These are phyloP conservation scores for Suhomyces prunicola DNA, from an alignment of 805 yeast genomes.

Conservation along the genomic window DNA sequence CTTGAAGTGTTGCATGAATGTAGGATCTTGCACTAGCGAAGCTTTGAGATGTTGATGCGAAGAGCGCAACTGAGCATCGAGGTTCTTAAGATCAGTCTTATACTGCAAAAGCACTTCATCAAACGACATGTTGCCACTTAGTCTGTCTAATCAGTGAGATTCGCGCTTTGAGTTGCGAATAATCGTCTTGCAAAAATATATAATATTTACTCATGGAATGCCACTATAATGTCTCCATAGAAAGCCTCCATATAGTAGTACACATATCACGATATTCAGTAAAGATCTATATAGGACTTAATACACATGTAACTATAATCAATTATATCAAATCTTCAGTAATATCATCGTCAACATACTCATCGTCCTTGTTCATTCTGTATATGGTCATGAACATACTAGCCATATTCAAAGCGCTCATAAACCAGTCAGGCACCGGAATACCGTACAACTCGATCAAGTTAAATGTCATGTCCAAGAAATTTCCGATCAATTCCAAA, in stretches of 20 bases:
- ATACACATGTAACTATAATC: not conserved
- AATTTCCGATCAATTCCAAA: conserved; percentile 41
- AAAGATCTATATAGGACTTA: not conserved
- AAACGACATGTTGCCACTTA: conserved; percentile 2
- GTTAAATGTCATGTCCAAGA: conserved; percentile 39
- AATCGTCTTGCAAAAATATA: not conserved
- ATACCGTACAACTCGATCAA: conserved; percentile 35
- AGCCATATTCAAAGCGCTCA: conserved; percentile 38
- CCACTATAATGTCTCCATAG: not conserved
- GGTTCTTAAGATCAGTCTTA: not conserved
- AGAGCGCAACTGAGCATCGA: not conserved
- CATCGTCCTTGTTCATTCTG: conserved; percentile 49
- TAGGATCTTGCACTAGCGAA: conserved; percentile 1
- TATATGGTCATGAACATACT: conserved; percentile 47
- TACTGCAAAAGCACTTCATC: not conserved
- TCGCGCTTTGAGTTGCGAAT: not conserved
- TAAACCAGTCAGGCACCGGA: conserved; percentile 40
- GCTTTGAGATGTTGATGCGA: not conserved
- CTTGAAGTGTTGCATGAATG: conserved; percentile 3
- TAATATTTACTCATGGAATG: not conserved
- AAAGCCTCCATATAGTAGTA: not conserved
- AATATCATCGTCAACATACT: conserved; percentile 42
- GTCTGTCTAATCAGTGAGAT: not conserved
- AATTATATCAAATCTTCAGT: conserved; percentile 36
- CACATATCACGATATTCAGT: not conserved